Base-by-base conservation (phyloP, 208 protist species). In the Borovskyia barvae region DNA sequence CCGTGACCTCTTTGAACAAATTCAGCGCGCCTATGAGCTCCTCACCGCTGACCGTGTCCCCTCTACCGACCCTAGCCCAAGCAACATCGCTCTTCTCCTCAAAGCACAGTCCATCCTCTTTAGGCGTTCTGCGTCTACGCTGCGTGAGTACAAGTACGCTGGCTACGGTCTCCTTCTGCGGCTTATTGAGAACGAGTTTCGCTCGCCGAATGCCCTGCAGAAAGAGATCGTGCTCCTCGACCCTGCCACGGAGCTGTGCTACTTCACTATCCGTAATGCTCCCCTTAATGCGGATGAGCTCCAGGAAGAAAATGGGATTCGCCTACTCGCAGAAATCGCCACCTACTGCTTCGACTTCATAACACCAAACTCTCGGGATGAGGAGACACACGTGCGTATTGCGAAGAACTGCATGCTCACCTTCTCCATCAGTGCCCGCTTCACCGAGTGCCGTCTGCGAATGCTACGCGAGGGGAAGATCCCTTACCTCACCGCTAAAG, bases 241-340 rank as follows among this genome's bases (percentile, higher is more conserved):
- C 25, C 76, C 82, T 7, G 92, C 92, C 12, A 82, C 75, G 48
- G 89, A 96, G 63, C 66, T 98, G 28, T 91, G 91, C 63, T 93
- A 85, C 58, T 74, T 87, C 41, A 98, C 90, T 1, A 86, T 98
- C 5, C 68, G 83, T 37, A 93, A 92, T 33, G 90, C 92, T 2
- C 79, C 93, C 5, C 82, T 97, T 2, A 98, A 98, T 57, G 83
- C 93, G 9, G 92, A 97, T 51, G 96, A 98, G 53, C 77, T 98
- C 36, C 84, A 86, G 40, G 79, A 93, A 45, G 90, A 98, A 43
- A 90, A 89, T 50, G 96, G 94, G 26, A 82, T 98, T 6, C 81
- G 81, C 17, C 63, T 96, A 9, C 74, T 97, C 5, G 60, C 76
- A 3, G 41, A 64, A 9, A 80, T 94, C 5, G 64, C 90, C 26